phyloP scores from a whole-genome alignment of 1,284 basidiomycete genomes.

The Cryptococcus jaspeensis region DNA sequence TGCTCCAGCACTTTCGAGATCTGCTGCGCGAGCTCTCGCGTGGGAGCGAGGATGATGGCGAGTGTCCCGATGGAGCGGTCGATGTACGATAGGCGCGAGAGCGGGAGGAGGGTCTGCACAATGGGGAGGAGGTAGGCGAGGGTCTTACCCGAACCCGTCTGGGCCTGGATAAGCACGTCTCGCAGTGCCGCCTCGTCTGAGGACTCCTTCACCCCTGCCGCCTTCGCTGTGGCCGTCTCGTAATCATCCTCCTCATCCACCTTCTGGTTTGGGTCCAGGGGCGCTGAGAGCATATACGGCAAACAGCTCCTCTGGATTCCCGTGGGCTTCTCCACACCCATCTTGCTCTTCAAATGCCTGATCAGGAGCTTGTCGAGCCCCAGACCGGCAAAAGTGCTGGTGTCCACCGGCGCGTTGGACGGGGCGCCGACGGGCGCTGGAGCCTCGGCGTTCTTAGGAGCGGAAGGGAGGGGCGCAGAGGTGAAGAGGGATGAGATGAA shows the following conservation, averaged over 20 bases:
- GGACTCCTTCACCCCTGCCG: too few species aligned
- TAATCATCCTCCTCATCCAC: conserved; percentile 18
- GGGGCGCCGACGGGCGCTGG: conserved; percentile 55
- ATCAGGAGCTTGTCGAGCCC: conserved; percentile 79
- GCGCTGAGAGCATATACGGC: conserved; percentile 62
- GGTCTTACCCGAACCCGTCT: conserved; percentile 98
- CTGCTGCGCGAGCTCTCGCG: conserved; percentile 91
- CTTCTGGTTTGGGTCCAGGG: conserved; percentile 33
- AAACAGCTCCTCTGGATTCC: conserved; percentile 84
- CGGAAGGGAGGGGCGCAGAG: conserved; percentile 51
- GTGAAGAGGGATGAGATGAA: conserved; percentile 91
- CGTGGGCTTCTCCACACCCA: conserved; percentile 82
- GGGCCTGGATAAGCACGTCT: conserved; percentile 93
- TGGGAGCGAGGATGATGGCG: conserved; percentile 91
- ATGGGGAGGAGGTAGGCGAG: conserved; percentile 93
- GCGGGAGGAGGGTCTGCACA: conserved; percentile 85
- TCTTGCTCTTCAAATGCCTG: conserved; percentile 74
- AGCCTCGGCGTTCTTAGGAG: conserved; percentile 7
- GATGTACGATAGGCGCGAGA: conserved; percentile 82
- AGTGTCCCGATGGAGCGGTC: conserved; percentile 85
- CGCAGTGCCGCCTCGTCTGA: conserved; percentile 48
- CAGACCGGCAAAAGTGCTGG: conserved; percentile 70
- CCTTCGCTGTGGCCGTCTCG: not conserved
- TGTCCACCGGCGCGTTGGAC: conserved; percentile 77
- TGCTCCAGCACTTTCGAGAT: conserved; percentile 71